Conservation (phyloP, 2,329 filamentous ascomycete genomes). For the Pseudogymnoascus sp. region DNA sequence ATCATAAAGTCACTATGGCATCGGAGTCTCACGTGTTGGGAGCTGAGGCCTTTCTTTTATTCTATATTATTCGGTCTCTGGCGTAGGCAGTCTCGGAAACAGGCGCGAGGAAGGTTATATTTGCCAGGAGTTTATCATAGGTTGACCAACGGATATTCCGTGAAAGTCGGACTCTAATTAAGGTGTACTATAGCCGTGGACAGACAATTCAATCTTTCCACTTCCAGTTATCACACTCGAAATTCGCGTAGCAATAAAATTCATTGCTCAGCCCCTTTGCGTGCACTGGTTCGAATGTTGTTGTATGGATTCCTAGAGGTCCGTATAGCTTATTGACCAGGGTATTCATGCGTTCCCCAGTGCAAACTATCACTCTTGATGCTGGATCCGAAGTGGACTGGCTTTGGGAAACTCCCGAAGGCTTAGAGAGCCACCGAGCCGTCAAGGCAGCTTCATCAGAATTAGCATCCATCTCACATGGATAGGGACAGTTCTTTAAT, state of each 20-base stretch:
- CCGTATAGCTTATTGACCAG: constrained; percentile 60
- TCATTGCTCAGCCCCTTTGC: constrained; percentile 70
- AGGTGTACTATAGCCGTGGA: not conserved
- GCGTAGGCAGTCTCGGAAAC: constrained; percentile 29
- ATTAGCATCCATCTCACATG: not conserved
- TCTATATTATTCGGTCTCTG: constrained; percentile 66
- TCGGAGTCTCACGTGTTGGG: constrained; percentile 75
- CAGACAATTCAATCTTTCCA: constrained; percentile 23
- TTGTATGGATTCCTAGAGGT: constrained; percentile 52
- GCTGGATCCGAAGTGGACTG: not conserved
- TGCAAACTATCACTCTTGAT: constrained; percentile 53
- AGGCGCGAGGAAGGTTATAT: not conserved
- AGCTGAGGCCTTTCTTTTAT: constrained; percentile 82
- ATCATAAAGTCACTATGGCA: constrained; percentile 82
- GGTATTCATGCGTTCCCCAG: constrained; percentile 65
- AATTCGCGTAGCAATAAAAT: constrained; percentile 73
- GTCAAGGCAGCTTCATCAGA: constrained; percentile 56
- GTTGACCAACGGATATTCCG: not conserved
- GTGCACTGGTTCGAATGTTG: constrained; percentile 60
- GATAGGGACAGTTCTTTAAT: constrained; percentile 2
- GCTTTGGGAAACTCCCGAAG: constrained; percentile 14
- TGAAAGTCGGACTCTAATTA: not conserved
- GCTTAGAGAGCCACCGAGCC: constrained; percentile 60
- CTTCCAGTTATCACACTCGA: constrained; percentile 50
- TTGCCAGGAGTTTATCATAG: not conserved